A percentile compares a stretch with the other conserved stretches of the same genome.
Evolutionary conservation across 2,329 filamentous ascomycete genomes (phyloP).

Genomic region (Penicillium psychrosexuale): DNA sequence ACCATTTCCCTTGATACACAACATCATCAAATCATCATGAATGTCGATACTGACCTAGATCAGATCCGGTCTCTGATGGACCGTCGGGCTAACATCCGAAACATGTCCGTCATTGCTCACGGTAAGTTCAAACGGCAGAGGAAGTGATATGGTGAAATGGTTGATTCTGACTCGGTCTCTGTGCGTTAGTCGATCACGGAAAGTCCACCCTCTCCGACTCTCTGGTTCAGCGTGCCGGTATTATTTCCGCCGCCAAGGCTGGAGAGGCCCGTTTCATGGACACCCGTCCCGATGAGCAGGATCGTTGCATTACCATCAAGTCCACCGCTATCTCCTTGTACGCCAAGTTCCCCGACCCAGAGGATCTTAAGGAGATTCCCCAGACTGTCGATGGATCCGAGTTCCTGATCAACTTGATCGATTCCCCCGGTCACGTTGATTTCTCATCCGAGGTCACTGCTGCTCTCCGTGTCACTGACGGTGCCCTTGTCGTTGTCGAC

Average conservation of each 20-base stretch:
- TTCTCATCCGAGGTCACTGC: slow-evolving; percentile 99
- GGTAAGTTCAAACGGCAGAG: slow-evolving; percentile 49
- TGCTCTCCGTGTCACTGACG: slow-evolving; percentile 98
- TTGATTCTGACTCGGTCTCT: slow-evolving; percentile 6
- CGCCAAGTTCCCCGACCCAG: slow-evolving; percentile 72
- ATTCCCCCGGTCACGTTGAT: slow-evolving; percentile 99
- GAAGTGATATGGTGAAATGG: background rate
- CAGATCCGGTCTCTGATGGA: slow-evolving; percentile 50
- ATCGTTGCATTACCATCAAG: slow-evolving; percentile 99
- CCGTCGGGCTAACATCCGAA: slow-evolving; percentile 64
- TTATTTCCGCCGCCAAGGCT: slow-evolving; percentile 96
- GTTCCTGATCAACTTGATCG: slow-evolving; percentile 99
- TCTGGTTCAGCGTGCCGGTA: slow-evolving; percentile 98
- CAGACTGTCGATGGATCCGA: slow-evolving; percentile 85
- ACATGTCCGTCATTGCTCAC: slow-evolving; percentile 99
- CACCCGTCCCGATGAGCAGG: slow-evolving; percentile 95
- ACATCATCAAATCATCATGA: slow-evolving; percentile 19
- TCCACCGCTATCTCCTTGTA: slow-evolving; percentile 99
- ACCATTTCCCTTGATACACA: background rate
- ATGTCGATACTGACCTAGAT: background rate
- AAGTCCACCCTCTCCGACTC: slow-evolving; percentile 99
- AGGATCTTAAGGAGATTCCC: slow-evolving; percentile 93
- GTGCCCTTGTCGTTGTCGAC: slow-evolving; percentile 99
- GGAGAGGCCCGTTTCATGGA: slow-evolving; percentile 95
- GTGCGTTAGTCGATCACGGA: slow-evolving; percentile 81